Percentiles rank a stretch among this genome's conserved stretches.
Evolutionary conservation across 192 early-diverging fungal species (phyloP).

Genomic region (Cetraspora pellucida): DNA sequence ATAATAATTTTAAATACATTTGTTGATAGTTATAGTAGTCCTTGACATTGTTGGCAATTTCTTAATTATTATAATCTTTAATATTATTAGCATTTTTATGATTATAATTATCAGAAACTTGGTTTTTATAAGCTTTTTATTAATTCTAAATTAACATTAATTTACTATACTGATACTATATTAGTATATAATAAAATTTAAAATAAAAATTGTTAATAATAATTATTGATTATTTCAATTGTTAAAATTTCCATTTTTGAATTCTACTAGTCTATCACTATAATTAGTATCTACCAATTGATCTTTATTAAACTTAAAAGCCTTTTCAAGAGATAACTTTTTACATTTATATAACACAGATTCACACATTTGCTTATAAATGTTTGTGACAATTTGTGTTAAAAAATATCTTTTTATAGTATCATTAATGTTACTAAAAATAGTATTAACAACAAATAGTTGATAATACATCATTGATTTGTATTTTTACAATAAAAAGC

Average conservation of each 20-base stretch:
- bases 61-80: not conserved
- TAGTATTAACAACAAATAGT: not conserved
- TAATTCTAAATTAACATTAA: no score
- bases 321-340: not conserved
- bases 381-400: not conserved
- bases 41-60: not conserved
- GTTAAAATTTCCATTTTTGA: no score
- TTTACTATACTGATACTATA: no score
- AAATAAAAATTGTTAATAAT: no score
- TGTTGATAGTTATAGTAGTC: not conserved
- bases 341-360: not conserved
- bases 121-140: no score
- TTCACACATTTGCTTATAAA: constrained; percentile 1
- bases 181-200: no score
- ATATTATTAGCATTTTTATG: no score
- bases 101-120: no score
- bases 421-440: not conserved
- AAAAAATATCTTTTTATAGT: not conserved
- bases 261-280: no score
- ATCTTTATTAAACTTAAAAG: no score
- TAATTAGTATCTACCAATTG: no score
- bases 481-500: not conserved
- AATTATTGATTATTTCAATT: no score
- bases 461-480: not conserved
- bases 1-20: not conserved